Evolutionary conservation across 306 rosid genomes (phyloP).

Genomic region (Lotus japonicus): DNA sequence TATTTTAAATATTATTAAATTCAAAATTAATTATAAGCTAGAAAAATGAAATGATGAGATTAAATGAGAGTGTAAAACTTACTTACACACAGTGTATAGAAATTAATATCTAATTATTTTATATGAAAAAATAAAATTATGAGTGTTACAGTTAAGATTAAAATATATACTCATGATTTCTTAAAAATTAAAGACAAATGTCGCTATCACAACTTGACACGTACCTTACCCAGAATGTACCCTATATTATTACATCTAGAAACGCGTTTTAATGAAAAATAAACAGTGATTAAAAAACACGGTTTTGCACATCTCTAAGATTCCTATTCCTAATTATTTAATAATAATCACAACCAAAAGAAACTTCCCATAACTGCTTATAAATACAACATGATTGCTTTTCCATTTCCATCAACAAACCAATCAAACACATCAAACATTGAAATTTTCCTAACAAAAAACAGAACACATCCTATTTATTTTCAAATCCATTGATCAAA

Average conservation of each 20-base stretch:
- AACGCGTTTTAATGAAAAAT: constrained; percentile 14
- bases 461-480: not conserved
- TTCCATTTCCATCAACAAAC: not conserved
- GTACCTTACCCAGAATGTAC: not conserved
- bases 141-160: too few species aligned
- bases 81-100: too few species aligned
- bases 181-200: too few species aligned
- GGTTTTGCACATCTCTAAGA: not conserved
- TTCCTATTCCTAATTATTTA: not conserved
- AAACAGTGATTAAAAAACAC: constrained; percentile 13
- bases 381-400: not conserved
- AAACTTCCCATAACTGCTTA: not conserved
- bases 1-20: too few species aligned
- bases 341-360: not conserved
- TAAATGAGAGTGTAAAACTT: too few species aligned
- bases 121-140: too few species aligned
- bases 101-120: too few species aligned
- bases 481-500: not conserved
- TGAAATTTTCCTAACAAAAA: not conserved
- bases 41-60: too few species aligned
- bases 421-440: not conserved
- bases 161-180: too few species aligned
- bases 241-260: not conserved
- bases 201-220: not conserved
- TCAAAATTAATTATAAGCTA: too few species aligned